Percentiles rank a stretch among this genome's conserved stretches.
Conservation (phyloP, 2,329 filamentous ascomycete genomes). For the Talaromyces sp. region DNA sequence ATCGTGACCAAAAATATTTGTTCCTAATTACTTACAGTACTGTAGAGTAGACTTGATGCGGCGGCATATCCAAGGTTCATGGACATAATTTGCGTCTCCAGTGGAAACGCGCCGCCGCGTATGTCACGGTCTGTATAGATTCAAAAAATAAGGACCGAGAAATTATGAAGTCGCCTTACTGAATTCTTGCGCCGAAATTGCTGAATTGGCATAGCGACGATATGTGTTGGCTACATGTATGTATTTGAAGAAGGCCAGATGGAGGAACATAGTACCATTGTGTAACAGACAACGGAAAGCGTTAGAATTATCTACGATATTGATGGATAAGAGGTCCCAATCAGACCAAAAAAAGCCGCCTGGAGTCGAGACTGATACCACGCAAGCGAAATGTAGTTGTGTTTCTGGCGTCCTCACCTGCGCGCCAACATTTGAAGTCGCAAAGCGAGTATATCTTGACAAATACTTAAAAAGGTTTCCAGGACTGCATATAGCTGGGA, state of each 20-base stretch:
- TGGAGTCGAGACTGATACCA: conserved; percentile 69
- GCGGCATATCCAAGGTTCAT: conserved; percentile 61
- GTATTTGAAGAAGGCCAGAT: conserved; percentile 88
- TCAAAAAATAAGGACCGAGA: background rate
- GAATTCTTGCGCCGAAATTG: conserved; percentile 78
- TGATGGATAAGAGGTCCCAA: conserved; percentile 57
- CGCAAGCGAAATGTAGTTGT: conserved; percentile 75
- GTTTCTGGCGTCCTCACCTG: conserved; percentile 59
- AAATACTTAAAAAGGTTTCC: conserved; percentile 63
- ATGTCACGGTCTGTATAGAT: conserved; percentile 57
- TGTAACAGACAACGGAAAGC: conserved; percentile 65
- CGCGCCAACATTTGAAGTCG: conserved; percentile 43
- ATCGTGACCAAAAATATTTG: background rate
- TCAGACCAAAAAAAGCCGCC: conserved; percentile 77
- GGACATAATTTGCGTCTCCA: conserved; percentile 71
- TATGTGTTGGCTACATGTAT: conserved; percentile 87
- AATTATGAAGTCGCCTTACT: conserved; percentile 39
- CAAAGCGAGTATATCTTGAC: conserved; percentile 62
- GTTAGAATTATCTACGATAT: conserved; percentile 68
- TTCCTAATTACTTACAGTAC: conserved; percentile 47
- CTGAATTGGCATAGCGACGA: conserved; percentile 75
- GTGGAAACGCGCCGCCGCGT: conserved; percentile 71
- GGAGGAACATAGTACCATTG: conserved; percentile 79
- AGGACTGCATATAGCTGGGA: conserved; percentile 58
- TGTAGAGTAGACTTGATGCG: conserved; percentile 70